Evolutionary conservation across 176 grass and related monocot genomes (phyloP), one percentile per base, ranked within the genome.

Genomic region (Avena atlantica): DNA sequence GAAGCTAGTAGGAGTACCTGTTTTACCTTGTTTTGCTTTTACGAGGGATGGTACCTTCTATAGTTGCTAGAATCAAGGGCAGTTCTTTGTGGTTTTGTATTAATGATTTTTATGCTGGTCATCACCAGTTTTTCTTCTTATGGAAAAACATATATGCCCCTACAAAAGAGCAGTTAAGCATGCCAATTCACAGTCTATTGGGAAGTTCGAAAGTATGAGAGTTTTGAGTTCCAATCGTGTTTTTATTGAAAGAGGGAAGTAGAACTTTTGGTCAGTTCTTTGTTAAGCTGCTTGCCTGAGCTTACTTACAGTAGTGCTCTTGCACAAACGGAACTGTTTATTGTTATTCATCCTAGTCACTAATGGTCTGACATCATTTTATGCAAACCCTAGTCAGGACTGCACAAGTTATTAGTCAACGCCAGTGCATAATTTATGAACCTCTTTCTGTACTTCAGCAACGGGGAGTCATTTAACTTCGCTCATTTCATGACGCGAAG

Each of bases 281-380:
- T 40, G 29, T 9, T 16, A 31, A 57, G 66, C 65, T 70, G 31
- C 50, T 44, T 53, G 50, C 20, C 31, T 21, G 3, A 42, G 7
- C 20, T 83, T 71, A 8, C 24, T 58, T 83, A 49, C 19, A 44
- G 13, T 42, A 83, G 50, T 72, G n/a, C 20, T 19, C 29, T 83
- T 50, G 66, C 31, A 72, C 31, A 57, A 56, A 56, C 45, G 50
- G 34, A 56, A 71, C 25, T 82, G 16, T 47, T 69, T 69, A 81
- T 8, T 34, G 14, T 64, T 24, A 63, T 16, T 25, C 71, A 74
- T 25, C 71, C 72, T 75, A 27, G 45, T 75, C 6, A 51, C 21
- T 21, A 50, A 50, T 51, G 71, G 13, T 76, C 13, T 52, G 48
- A 29, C 73, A 76, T 53, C 12, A 29, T 24, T 53, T 74, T 52